Percentiles rank a stretch among this genome's conserved stretches.
Evolutionary conservation across 1,139 yeast genomes (phyloP).

Genomic region (Debaryomyces fabryi): DNA sequence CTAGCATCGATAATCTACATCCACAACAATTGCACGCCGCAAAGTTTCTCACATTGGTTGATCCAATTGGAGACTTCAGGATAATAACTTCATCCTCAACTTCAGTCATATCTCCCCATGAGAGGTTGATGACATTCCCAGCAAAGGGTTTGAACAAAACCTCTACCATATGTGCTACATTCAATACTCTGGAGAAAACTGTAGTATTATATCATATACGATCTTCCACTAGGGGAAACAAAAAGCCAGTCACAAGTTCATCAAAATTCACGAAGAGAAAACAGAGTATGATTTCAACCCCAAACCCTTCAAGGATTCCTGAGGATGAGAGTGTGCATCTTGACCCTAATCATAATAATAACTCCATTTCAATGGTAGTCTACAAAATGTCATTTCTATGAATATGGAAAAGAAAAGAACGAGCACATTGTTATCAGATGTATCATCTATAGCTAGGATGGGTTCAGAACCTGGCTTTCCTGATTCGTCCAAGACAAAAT

Average conservation of each 20-base stretch:
- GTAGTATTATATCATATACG: conserved; percentile 56
- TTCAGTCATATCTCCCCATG: conserved; percentile 61
- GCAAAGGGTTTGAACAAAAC: conserved; percentile 31
- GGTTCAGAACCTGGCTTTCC: conserved; percentile 44
- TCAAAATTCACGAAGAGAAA: conserved; percentile 27
- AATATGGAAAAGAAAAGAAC: conserved; percentile 56
- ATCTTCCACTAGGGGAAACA: conserved; percentile 33
- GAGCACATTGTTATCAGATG: conserved; percentile 56
- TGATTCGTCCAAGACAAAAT: conserved; percentile 27
- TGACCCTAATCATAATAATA: conserved; percentile 15
- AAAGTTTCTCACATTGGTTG: conserved; percentile 62
- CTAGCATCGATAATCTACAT: conserved; percentile 17
- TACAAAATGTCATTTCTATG: conserved; percentile 28
- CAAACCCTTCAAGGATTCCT: conserved; percentile 44
- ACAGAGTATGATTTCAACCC: conserved; percentile 37
- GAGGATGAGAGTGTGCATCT: conserved; percentile 40
- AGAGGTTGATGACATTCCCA: conserved; percentile 59
- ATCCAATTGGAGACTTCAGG: conserved; percentile 71
- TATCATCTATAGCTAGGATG: conserved; percentile 65
- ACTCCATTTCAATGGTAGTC: background rate
- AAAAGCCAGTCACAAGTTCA: conserved; percentile 11
- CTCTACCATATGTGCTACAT: conserved; percentile 55
- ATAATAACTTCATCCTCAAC: conserved; percentile 71
- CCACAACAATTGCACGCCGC: conserved; percentile 34
- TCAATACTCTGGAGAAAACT: conserved; percentile 44